Conservation (phyloP, 2,329 filamentous ascomycete species). For the Exophiala alcalophila region DNA sequence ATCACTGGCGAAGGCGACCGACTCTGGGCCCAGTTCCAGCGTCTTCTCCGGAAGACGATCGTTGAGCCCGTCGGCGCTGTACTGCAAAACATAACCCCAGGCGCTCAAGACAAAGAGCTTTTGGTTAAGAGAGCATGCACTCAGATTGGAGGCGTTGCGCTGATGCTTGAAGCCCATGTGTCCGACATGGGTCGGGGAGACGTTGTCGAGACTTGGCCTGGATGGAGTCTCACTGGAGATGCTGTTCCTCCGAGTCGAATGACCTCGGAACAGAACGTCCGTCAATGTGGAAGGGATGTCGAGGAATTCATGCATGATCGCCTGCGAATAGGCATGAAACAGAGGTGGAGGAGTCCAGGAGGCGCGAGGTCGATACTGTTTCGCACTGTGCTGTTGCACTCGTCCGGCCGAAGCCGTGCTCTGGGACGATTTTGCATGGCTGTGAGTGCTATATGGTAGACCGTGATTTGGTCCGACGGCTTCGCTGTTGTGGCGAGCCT, state of each 20-base stretch:
- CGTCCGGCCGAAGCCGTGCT: slow-evolving; percentile 13
- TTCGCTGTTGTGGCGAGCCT: too few species aligned
- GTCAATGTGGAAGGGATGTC: slow-evolving; percentile 51
- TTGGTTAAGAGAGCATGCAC: slow-evolving; percentile 38
- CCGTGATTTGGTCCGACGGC: too few species aligned
- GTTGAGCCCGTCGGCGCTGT: slow-evolving; percentile 43
- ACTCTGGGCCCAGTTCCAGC: slow-evolving; percentile 44
- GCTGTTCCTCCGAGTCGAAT: slow-evolving; percentile 53
- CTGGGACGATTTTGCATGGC: slow-evolving; percentile 3
- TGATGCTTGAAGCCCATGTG: slow-evolving; percentile 35
- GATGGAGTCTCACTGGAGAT: slow-evolving; percentile 13
- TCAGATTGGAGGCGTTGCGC: slow-evolving; percentile 38
- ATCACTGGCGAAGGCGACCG: slow-evolving; percentile 50
- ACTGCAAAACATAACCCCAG: slow-evolving; percentile 47
- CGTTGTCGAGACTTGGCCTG: slow-evolving; percentile 7
- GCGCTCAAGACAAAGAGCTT: slow-evolving; percentile 47
- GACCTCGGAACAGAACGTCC: slow-evolving; percentile 62
- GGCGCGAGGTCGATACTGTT: slow-evolving; percentile 11
- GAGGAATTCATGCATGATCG: slow-evolving; percentile 70
- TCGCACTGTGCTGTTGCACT: too few species aligned
- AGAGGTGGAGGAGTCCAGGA: slow-evolving; percentile 70
- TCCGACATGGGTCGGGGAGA: slow-evolving; percentile 35
- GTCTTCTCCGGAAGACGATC: slow-evolving; percentile 49
- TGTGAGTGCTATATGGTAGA: too few species aligned
- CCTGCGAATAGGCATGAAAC: slow-evolving; percentile 83